A percentile compares a stretch with the other conserved stretches of the same genome.
Conservation (phyloP, 345 rosid genomes). For the Populus pruinosa region DNA sequence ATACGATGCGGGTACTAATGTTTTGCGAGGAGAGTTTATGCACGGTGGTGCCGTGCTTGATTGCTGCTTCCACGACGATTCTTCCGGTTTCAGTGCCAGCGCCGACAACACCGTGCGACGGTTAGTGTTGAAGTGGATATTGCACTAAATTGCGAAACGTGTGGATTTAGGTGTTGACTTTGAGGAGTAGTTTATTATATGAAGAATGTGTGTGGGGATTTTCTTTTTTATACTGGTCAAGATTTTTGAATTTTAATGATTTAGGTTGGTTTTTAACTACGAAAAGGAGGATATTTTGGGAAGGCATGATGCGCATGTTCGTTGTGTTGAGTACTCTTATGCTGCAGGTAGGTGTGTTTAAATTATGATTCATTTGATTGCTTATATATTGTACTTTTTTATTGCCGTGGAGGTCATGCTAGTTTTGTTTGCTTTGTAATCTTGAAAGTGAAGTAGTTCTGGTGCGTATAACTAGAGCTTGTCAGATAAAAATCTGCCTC, state of each 20-base stretch:
- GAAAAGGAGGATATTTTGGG: slow-evolving; percentile 88
- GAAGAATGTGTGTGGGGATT: not conserved
- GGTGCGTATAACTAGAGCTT: not conserved
- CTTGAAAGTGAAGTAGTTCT: not conserved
- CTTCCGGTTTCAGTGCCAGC: slow-evolving; percentile 88
- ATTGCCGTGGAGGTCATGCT: not conserved
- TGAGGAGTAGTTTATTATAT: not conserved
- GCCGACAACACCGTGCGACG: slow-evolving; percentile 71
- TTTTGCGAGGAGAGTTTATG: slow-evolving; percentile 79
- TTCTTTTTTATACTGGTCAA: not conserved
- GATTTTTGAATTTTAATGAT: slow-evolving; percentile 19
- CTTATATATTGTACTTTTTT: not conserved
- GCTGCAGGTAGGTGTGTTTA: slow-evolving; percentile 63
- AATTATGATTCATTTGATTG: not conserved
- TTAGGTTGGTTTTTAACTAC: slow-evolving; percentile 76
- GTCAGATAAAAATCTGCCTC: not conserved
- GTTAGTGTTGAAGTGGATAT: slow-evolving; percentile 27
- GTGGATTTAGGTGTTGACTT: not conserved
- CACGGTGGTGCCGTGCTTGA: slow-evolving; percentile 93
- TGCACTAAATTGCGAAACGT: not conserved
- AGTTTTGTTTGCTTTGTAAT: not conserved
- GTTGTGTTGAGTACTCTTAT: slow-evolving; percentile 92
- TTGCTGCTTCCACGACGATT: slow-evolving; percentile 96
- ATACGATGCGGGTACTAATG: slow-evolving; percentile 74
- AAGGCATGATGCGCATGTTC: slow-evolving; percentile 81